phyloP scores from a whole-genome alignment of 495 filamentous ascomycete genomes.

The Xylaria curta region DNA sequence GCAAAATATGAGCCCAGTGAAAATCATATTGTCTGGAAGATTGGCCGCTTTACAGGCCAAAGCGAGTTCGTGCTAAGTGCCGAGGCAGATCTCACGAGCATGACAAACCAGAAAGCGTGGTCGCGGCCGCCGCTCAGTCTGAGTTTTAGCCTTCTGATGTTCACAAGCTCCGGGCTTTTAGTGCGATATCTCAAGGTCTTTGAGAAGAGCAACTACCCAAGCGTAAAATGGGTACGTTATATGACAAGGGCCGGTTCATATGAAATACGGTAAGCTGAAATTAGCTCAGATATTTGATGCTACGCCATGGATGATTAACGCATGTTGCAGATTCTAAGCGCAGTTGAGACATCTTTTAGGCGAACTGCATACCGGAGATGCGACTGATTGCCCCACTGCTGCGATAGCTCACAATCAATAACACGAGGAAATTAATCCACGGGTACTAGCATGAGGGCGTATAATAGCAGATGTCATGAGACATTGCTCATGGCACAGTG shows the following conservation, averaged over 20 bases:
- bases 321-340: constrained; percentile 21
- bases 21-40: constrained; percentile 99
- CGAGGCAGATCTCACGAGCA: constrained; percentile 89
- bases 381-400: not conserved
- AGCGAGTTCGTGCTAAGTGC: constrained; percentile 94
- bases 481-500: not conserved
- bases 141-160: constrained; percentile 95
- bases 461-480: constrained; percentile 5
- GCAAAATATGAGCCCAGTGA: constrained; percentile 98
- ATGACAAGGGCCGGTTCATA: constrained; percentile 95
- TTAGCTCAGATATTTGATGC: not conserved
- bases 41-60: constrained; percentile 93
- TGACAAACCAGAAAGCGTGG: constrained; percentile 99
- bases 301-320: not conserved
- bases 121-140: constrained; percentile 89
- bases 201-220: constrained; percentile 98
- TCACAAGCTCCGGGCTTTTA: constrained; percentile 89
- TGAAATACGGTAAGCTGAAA: constrained; percentile 67
- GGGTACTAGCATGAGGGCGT: not conserved
- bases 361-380: not conserved
- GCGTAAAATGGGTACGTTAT: constrained; percentile 99
- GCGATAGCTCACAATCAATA: not conserved
- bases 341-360: not conserved
- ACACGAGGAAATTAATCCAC: not conserved
- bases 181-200: constrained; percentile 99